phyloP scores from a whole-genome alignment of 306 rosid species.

The Ormosia emarginata region DNA sequence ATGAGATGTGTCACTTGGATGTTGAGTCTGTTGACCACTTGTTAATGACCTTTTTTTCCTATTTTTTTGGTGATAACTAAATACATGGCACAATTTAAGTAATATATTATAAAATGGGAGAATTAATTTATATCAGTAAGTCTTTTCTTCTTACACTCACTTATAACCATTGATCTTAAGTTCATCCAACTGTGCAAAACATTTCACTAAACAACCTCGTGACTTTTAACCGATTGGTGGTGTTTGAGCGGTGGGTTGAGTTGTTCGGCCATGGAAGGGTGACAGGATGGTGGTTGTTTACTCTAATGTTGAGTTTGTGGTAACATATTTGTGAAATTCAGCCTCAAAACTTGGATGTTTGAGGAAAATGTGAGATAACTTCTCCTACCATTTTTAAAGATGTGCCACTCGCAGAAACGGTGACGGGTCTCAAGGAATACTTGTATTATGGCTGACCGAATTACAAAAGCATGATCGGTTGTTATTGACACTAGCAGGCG shows the following conservation, averaged over 20 bases:
- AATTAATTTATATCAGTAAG: too few species aligned
- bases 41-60: background rate
- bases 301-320: too few species aligned
- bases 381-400: conserved; percentile 97
- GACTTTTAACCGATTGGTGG: too few species aligned
- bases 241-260: too few species aligned
- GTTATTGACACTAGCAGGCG: conserved; percentile 83
- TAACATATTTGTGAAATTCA: conserved; percentile 92
- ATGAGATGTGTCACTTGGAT: background rate
- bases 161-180: too few species aligned
- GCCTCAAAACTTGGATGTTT: conserved; percentile 89
- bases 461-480: conserved; percentile 84
- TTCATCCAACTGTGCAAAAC: too few species aligned
- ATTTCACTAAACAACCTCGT: too few species aligned
- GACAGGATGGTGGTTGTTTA: too few species aligned
- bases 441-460: conserved; percentile 69
- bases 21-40: background rate
- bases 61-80: background rate
- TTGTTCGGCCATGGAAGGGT: too few species aligned
- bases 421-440: conserved; percentile 89
- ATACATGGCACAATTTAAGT: background rate
- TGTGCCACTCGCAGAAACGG: conserved; percentile 99
- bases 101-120: background rate
- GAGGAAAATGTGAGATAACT: conserved; percentile 82
- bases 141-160: too few species aligned